Percentiles rank a stretch among this genome's conserved stretches.
phyloP scores from a whole-genome alignment of 2,329 filamentous ascomycete genomes.

The Alternaria ethzedia region DNA sequence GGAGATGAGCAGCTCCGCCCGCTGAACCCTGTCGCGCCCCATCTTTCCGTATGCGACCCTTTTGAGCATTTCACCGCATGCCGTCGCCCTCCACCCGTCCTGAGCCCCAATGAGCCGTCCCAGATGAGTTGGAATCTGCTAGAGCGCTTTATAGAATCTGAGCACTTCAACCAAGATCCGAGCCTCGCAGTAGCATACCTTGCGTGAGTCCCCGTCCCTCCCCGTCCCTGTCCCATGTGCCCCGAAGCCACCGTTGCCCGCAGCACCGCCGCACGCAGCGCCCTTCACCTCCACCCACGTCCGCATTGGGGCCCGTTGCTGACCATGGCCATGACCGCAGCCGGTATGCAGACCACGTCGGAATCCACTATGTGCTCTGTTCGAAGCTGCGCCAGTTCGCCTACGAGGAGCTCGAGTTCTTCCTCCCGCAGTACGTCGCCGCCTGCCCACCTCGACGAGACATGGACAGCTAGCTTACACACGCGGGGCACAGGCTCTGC shows the following conservation, averaged over 20 bases:
- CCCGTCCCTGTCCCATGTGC: conserved; percentile 31
- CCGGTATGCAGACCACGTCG: conserved; percentile 87
- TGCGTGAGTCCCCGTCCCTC: conserved; percentile 68
- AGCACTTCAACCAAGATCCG: conserved; percentile 91
- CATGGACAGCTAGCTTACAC: conserved; percentile 49
- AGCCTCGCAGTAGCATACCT: conserved; percentile 89
- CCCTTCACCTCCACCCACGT: conserved; percentile 12
- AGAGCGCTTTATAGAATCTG: conserved; percentile 89
- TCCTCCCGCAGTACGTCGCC: conserved; percentile 67
- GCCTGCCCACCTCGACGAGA: conserved; percentile 14
- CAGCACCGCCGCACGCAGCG: conserved; percentile 23
- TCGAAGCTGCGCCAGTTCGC: conserved; percentile 87
- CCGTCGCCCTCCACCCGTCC: conserved; percentile 21
- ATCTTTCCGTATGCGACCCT: conserved; percentile 27
- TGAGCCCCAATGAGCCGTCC: conserved; percentile 48
- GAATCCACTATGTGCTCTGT: conserved; percentile 88
- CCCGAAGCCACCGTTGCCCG: conserved; percentile 36
- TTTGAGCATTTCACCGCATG: conserved; percentile 23
- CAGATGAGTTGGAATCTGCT: conserved; percentile 78
- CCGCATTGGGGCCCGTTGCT: conserved; percentile 11
- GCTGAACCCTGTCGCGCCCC: conserved; percentile 22
- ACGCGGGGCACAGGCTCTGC: conserved; percentile 62
- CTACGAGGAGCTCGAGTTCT: conserved; percentile 93
- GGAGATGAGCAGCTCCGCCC: conserved; percentile 16
- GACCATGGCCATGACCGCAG: conserved; percentile 54